Evolutionary conservation across 208 protist genomes (phyloP).

Genomic region (Blastocrithidia nonstop): DNA sequence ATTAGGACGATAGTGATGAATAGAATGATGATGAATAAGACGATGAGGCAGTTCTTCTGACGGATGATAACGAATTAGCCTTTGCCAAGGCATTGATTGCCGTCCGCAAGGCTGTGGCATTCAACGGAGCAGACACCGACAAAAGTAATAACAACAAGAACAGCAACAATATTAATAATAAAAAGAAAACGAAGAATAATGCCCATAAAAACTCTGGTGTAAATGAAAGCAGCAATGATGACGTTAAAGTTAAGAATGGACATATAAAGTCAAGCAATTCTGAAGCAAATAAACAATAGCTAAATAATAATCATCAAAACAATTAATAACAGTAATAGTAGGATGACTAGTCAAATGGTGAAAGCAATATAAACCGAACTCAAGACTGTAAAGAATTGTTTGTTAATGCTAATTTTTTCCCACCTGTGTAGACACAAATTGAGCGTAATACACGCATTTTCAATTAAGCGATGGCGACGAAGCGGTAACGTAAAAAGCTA

Average conservation of each 20-base stretch:
- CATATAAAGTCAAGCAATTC: too few species aligned
- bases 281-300: too few species aligned
- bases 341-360: too few species aligned
- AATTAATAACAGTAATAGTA: too few species aligned
- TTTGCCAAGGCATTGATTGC: conserved; percentile 72
- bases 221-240: too few species aligned
- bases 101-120: conserved; percentile 38
- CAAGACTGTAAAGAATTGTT: conserved; percentile 4
- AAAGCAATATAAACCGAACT: too few species aligned
- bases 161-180: neutral
- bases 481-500: conserved; percentile 2
- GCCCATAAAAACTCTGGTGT: neutral
- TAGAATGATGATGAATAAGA: conserved; percentile 69
- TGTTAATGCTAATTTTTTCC: too few species aligned
- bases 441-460: conserved; percentile 43
- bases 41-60: conserved; percentile 69
- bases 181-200: neutral
- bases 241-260: too few species aligned
- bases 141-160: neutral
- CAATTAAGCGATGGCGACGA: conserved; percentile 11
- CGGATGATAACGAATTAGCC: conserved; percentile 51
- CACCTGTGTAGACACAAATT: conserved; percentile 51
- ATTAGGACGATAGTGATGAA: conserved; percentile 19
- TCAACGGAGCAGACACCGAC: conserved; percentile 1
- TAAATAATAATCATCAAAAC: too few species aligned